Percentiles rank a stretch among this genome's conserved stretches.
Conservation (phyloP, 225 moss, liverwort and hornwort genomes). For the Anthoceros angustus region DNA sequence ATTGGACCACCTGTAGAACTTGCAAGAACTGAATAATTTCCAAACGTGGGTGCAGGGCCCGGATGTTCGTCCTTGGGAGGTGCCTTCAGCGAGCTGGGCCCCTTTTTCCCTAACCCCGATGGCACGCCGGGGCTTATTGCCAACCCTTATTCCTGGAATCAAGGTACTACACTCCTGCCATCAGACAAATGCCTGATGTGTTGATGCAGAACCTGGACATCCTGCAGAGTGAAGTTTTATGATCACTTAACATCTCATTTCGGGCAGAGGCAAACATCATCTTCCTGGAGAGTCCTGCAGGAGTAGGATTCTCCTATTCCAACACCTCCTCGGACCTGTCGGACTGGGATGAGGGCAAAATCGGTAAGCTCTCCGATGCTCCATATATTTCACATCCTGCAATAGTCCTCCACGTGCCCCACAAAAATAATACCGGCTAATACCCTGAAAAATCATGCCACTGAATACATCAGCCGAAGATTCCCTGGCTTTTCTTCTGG, state of each 20-base stretch:
- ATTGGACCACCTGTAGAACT: background rate
- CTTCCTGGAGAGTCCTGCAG: slow-evolving; percentile 47
- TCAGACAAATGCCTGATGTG: background rate
- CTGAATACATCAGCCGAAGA: slow-evolving; percentile 18
- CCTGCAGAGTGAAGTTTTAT: slow-evolving; percentile 17
- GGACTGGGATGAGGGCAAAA: slow-evolving; percentile 16
- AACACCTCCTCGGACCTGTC: slow-evolving; percentile 15
- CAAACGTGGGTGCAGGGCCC: background rate
- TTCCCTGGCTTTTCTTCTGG: slow-evolving; percentile 14
- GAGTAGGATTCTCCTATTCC: slow-evolving; percentile 47
- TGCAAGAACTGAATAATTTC: background rate
- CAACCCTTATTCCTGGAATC: slow-evolving; percentile 9
- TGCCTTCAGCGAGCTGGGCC: background rate
- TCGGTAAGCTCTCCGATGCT: background rate
- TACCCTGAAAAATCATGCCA: background rate
- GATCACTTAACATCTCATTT: background rate
- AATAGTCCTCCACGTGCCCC: background rate
- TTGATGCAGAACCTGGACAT: background rate
- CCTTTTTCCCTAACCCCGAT: background rate
- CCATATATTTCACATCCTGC: background rate
- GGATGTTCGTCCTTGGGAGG: slow-evolving; percentile 7
- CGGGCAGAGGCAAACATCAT: slow-evolving; percentile 34
- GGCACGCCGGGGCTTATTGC: background rate
- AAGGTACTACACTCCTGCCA: background rate
- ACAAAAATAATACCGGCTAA: background rate